Base-by-base conservation (phyloP, 2,329 filamentous ascomycete species). In the Zalaria obscura region DNA sequence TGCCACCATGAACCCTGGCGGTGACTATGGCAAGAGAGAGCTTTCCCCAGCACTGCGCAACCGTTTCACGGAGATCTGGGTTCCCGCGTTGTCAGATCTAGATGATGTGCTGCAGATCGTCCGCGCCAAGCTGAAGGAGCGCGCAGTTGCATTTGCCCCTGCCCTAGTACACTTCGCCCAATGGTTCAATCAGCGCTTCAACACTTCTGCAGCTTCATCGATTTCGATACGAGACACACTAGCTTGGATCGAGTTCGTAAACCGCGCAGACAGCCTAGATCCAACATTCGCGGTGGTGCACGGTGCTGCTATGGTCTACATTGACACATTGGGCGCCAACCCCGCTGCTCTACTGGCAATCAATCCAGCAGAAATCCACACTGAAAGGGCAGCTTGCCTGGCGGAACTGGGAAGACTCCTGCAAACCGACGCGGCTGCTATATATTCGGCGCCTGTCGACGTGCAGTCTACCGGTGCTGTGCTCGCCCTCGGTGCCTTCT, bases 61-160 rank as follows among this genome's bases (percentile, higher is more conserved):
- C 58, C 83, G 91, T 45, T 94, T 99, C 58, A 99, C 91, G 0
- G 91, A 99, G 61, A 95, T 99, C 5, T 98, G 91, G 91, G 91
- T 96, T 0, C 87, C 91, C 1, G 75, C 88, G 1, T 66, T 96
- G 44, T 87, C 86, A 1, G 83, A 89, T 45, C 74, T 77, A 40
- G 79, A 87, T 27, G 93, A 99, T 56, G 80, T 96, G 29, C 64
- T 87, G 18, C 82, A 93, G 35, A 98, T 99, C 49, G 77, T 96
- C 10, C 67, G 72, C 40, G 76, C 79, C 8, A 95, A 93, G 58
- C 68, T 98, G 11, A 61, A 62, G 3, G 33, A 27, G 3, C 58
- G 68, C 0, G 61, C 65, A 10, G 69, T 73, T 5, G 70, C 73
- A 47, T 70, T 83, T 48, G 77, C 86, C 0, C 65, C 67, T 31